Percentiles rank a stretch among this genome's conserved stretches.
These are phyloP conservation scores for Neospermospora avenae DNA, from an alignment of 2,329 filamentous ascomycete genomes.

Conservation along the genomic window DNA sequence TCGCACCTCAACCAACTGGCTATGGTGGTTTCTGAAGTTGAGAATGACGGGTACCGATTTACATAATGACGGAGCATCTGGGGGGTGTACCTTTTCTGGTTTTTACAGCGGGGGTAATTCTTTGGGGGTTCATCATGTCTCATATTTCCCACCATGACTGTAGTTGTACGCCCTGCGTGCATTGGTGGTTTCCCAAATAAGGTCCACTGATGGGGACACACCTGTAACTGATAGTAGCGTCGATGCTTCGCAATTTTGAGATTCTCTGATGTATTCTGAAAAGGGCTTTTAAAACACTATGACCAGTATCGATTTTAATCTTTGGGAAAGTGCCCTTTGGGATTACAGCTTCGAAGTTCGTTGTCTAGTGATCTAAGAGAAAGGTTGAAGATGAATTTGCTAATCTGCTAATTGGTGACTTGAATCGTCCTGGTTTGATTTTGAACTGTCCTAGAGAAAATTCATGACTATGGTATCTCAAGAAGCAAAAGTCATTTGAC, in stretches of 20 bases:
- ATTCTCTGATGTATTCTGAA: conserved; percentile 28
- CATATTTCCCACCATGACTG: conserved; percentile 28
- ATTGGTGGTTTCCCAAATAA: conserved; percentile 21
- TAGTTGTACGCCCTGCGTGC: conserved; percentile 32
- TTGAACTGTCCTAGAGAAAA: no score
- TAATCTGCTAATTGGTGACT: no score
- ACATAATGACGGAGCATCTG: conserved; percentile 34
- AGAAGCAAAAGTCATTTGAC: no score
- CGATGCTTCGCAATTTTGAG: conserved; percentile 27
- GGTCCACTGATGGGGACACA: conserved; percentile 17
- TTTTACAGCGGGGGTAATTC: conserved; percentile 24
- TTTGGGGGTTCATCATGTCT: conserved; percentile 20
- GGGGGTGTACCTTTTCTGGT: conserved; percentile 30
- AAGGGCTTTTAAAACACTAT: conserved; percentile 16
- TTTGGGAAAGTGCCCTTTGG: neutral
- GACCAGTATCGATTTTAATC: neutral
- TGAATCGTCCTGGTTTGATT: no score
- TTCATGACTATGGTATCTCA: no score
- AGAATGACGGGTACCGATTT: conserved; percentile 24
- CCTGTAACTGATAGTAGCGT: conserved; percentile 34
- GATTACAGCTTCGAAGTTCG: neutral
- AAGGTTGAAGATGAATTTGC: no score
- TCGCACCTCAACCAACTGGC: conserved; percentile 84
- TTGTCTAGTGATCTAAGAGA: no score
- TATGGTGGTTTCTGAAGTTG: conserved; percentile 52